Conservation (phyloP, 2,329 filamentous ascomycete species). For the Chaetomium globosum region DNA sequence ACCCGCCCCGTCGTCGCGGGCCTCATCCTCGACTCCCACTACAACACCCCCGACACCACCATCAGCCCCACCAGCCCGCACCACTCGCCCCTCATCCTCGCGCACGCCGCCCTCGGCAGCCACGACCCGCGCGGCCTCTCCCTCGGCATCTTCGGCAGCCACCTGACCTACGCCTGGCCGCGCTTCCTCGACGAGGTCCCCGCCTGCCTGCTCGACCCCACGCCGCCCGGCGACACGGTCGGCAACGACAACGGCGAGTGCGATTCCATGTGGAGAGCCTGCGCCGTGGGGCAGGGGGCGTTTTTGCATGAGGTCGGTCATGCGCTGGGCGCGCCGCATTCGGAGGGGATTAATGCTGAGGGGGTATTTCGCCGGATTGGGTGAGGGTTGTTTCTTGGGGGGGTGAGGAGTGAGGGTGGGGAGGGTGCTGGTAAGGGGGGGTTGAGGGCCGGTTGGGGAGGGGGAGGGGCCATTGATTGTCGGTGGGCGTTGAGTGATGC, state of each 20-base stretch:
- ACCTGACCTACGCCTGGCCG: constrained; percentile 31
- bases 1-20: constrained; percentile 68
- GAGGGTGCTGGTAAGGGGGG: neutral
- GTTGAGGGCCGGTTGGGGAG: neutral
- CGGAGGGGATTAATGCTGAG: constrained; percentile 67
- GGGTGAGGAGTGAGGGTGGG: constrained; percentile 29
- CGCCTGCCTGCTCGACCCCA: constrained; percentile 25
- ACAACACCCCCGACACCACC: constrained; percentile 57
- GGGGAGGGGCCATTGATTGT: constrained; percentile 57
- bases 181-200: constrained; percentile 31
- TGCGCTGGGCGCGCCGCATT: constrained; percentile 69
- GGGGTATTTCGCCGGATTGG: constrained; percentile 49
- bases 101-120: constrained; percentile 54
- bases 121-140: constrained; percentile 28
- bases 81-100: constrained; percentile 54
- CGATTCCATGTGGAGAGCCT: constrained; percentile 49
- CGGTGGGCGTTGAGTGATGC: constrained; percentile 69
- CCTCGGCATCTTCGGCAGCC: constrained; percentile 31
- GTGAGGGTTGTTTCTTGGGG: constrained; percentile 46
- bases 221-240: constrained; percentile 43
- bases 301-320: constrained; percentile 73
- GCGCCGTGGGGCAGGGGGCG: constrained; percentile 63
- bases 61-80: constrained; percentile 51
- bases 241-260: constrained; percentile 50
- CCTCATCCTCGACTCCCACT: constrained; percentile 61